Conservation (phyloP, 1,284 basidiomycete genomes). For the Trametes hirsuta region DNA sequence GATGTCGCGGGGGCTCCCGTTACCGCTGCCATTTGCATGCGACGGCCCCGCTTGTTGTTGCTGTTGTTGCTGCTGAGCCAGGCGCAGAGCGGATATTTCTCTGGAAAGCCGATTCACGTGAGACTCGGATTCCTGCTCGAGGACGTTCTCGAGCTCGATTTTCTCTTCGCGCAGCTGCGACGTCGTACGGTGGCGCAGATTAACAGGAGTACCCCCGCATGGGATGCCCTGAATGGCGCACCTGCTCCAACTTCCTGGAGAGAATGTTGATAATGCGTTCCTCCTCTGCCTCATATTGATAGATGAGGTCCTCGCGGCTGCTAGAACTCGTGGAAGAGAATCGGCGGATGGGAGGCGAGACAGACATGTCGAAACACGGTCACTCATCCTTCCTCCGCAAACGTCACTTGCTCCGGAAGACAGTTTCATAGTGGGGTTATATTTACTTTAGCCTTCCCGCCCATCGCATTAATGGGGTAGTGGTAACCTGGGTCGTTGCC, state of each 20-base stretch:
- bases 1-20: constrained; percentile 35
- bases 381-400: neutral
- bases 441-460: neutral
- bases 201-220: constrained; percentile 5
- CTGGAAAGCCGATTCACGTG: constrained; percentile 76
- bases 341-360: constrained; percentile 62
- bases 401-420: neutral
- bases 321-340: constrained; percentile 57
- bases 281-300: constrained; percentile 86
- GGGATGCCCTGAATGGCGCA: constrained; percentile 35
- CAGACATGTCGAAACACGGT: constrained; percentile 48
- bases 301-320: constrained; percentile 73
- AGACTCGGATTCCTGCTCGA: constrained; percentile 79
- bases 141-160: constrained; percentile 75
- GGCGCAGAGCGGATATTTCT: constrained; percentile 66
- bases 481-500: constrained; percentile 31
- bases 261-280: constrained; percentile 82
- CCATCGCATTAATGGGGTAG: constrained; percentile 28
- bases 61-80: constrained; percentile 49
- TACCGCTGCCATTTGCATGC: constrained; percentile 37
- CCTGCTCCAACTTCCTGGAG: constrained; percentile 80
- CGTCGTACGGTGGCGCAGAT: neutral
- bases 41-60: constrained; percentile 25
- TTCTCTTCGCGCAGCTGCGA: constrained; percentile 77
- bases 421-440: neutral